These are phyloP conservation scores for Linaria vulgaris DNA, from an alignment of 257 asterid species.

Conservation along the genomic window DNA sequence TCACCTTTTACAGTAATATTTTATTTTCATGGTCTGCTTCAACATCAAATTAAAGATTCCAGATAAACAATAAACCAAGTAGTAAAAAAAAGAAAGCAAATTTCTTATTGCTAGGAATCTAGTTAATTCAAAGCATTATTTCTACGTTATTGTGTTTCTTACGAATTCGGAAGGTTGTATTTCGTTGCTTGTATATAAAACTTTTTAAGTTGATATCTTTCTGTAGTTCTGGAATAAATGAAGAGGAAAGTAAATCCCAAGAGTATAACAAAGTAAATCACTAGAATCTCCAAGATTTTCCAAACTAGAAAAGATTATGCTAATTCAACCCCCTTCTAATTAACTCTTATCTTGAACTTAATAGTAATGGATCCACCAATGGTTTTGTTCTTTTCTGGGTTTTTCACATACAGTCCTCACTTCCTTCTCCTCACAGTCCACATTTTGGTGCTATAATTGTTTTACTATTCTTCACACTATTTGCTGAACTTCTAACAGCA, in stretches of 20 bases:
- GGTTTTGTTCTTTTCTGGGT: conserved; percentile 8
- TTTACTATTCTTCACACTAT: conserved; percentile 14
- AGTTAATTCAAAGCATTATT: conserved; percentile 4
- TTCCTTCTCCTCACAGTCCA: not conserved
- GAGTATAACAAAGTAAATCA: too few species aligned
- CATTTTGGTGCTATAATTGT: conserved; percentile 1
- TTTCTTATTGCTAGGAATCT: not conserved
- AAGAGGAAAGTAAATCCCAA: too few species aligned
- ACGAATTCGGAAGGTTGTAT: too few species aligned
- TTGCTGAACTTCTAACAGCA: conserved; percentile 43
- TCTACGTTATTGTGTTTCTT: not conserved
- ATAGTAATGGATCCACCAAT: too few species aligned
- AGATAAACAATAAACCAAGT: not conserved
- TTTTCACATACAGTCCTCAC: not conserved
- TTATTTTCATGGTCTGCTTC: not conserved
- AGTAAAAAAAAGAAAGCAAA: not conserved
- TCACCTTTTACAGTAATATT: not conserved
- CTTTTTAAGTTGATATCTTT: too few species aligned
- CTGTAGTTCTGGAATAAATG: too few species aligned
- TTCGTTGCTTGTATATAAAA: too few species aligned
- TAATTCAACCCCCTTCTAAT: not conserved
- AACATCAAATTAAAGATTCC: too few species aligned
- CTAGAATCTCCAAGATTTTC: too few species aligned
- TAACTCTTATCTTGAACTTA: too few species aligned
- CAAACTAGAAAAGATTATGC: too few species aligned